Conservation (phyloP, 163 green algal species). For the Chloromonas sp. region DNA sequence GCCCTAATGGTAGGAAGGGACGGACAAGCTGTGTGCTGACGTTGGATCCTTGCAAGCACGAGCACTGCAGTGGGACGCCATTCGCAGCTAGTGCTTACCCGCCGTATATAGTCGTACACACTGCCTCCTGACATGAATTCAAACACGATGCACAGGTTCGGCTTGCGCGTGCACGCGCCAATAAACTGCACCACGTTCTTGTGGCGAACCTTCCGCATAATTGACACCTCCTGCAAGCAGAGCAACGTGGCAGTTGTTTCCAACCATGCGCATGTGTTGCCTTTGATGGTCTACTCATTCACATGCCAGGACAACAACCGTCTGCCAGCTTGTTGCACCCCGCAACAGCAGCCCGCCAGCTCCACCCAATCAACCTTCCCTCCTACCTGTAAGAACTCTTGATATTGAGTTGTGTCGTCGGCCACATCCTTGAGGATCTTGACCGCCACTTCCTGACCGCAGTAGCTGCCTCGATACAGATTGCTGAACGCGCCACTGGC, state of each 20-base stretch:
- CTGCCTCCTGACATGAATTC: conserved; percentile 95
- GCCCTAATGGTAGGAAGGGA: no score
- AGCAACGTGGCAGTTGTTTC: not conserved
- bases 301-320: not conserved
- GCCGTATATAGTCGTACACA: conserved; percentile 90
- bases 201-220: conserved; percentile 94
- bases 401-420: conserved; percentile 75
- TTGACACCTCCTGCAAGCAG: conserved; percentile 85
- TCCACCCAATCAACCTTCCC: not conserved
- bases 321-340: no score
- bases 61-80: no score
- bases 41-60: no score
- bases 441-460: conserved; percentile 95
- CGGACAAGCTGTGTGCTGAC: no score
- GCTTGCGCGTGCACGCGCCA: conserved; percentile 90
- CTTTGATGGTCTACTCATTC: not conserved
- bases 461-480: conserved; percentile 92
- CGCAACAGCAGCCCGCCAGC: not conserved
- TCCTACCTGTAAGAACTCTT: conserved; percentile 83
- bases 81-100: conserved; percentile 23
- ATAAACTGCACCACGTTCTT: conserved; percentile 99
- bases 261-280: not conserved
- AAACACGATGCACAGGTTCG: conserved; percentile 98
- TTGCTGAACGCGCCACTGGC: conserved; percentile 90
- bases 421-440: conserved; percentile 94